phyloP scores from a whole-genome alignment of 2,329 filamentous ascomycete genomes.

The Mollisiaceae sp. region DNA sequence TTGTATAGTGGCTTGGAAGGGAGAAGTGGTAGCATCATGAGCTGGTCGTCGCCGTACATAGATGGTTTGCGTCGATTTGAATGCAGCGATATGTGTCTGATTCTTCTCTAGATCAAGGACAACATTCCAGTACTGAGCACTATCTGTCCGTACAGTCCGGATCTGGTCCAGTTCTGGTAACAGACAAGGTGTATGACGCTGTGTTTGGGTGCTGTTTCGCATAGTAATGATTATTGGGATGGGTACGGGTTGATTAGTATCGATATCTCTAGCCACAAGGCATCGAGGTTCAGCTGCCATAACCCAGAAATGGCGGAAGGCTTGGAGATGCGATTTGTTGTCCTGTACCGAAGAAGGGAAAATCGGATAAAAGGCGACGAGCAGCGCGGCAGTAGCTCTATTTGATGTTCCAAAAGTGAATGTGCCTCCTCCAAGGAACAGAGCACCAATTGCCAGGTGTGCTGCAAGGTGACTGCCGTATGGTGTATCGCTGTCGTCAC shows the following conservation, averaged over 20 bases:
- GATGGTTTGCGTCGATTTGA: slow-evolving; percentile 65
- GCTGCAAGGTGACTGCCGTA: slow-evolving; percentile 94
- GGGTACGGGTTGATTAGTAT: slow-evolving; percentile 79
- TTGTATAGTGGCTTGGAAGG: slow-evolving; percentile 67
- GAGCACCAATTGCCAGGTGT: slow-evolving; percentile 86
- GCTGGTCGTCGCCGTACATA: slow-evolving; percentile 64
- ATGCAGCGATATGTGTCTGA: slow-evolving; percentile 59
- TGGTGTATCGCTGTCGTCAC: slow-evolving; percentile 80
- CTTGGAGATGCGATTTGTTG: slow-evolving; percentile 92
- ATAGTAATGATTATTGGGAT: slow-evolving; percentile 68
- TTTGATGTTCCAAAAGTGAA: slow-evolving; percentile 90
- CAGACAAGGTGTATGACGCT: slow-evolving; percentile 45
- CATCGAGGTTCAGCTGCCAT: slow-evolving; percentile 89
- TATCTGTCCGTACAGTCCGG: slow-evolving; percentile 52
- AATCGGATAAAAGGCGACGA: slow-evolving; percentile 92
- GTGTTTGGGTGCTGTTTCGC: slow-evolving; percentile 32
- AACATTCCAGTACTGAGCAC: slow-evolving; percentile 70
- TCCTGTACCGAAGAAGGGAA: slow-evolving; percentile 90
- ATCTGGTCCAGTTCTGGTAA: slow-evolving; percentile 55
- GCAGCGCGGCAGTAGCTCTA: slow-evolving; percentile 81
- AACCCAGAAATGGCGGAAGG: slow-evolving; percentile 97
- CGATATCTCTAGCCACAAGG: slow-evolving; percentile 83
- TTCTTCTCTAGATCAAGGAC: slow-evolving; percentile 67
- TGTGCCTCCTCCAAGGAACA: slow-evolving; percentile 92
- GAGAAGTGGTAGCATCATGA: slow-evolving; percentile 58